Conservation (phyloP, 2,329 filamentous ascomycete genomes). For the Scolecobasidium constrictum region DNA sequence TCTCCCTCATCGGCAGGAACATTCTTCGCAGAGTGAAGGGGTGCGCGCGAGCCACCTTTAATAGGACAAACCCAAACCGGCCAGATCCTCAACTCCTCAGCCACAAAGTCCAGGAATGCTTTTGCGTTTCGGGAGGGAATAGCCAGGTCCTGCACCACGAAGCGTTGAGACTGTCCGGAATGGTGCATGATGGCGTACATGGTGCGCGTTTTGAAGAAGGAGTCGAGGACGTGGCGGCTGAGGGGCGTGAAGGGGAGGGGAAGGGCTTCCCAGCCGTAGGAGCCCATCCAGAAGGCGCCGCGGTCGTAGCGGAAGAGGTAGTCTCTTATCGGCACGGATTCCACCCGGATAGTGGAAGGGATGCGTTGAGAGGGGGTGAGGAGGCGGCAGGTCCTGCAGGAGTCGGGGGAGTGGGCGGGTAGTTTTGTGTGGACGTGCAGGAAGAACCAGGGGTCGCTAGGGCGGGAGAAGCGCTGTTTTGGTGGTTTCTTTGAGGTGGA, state of each 20-base stretch:
- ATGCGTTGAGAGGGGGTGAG: neutral
- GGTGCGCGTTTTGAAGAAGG: conserved; percentile 51
- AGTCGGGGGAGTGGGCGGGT: neutral
- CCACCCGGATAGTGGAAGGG: conserved; percentile 24
- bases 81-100: conserved; percentile 18
- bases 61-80: conserved; percentile 38
- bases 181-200: conserved; percentile 56
- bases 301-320: conserved; percentile 65
- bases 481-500: conserved; percentile 22
- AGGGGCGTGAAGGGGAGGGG: conserved; percentile 51
- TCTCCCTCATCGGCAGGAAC: no score
- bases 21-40: conserved; percentile 2
- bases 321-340: conserved; percentile 51
- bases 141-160: conserved; percentile 49
- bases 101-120: conserved; percentile 7
- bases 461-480: conserved; percentile 26
- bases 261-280: conserved; percentile 54
- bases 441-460: conserved; percentile 41
- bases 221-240: conserved; percentile 49
- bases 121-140: conserved; percentile 28
- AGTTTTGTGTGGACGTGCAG: conserved; percentile 27
- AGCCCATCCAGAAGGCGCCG: conserved; percentile 57
- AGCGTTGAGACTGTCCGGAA: conserved; percentile 27
- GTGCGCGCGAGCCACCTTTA: neutral
- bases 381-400: neutral